phyloP scores from a whole-genome alignment of 2,329 filamentous ascomycete species.

The Talaromyces sp. region DNA sequence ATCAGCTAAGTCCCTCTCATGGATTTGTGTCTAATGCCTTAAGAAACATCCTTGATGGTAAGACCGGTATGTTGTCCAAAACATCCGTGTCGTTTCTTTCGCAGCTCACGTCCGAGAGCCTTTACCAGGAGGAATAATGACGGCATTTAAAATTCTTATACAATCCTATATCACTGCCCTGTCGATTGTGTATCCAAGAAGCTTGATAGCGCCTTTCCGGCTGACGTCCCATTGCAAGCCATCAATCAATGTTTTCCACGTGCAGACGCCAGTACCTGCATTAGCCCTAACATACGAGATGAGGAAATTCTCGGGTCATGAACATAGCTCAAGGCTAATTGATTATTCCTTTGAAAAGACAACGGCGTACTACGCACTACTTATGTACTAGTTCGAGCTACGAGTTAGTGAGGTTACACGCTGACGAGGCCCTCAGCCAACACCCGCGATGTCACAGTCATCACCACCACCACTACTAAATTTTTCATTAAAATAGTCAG shows the following conservation, averaged over 20 bases:
- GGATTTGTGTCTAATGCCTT: not conserved
- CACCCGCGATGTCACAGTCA: not conserved
- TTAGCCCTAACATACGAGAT: not conserved
- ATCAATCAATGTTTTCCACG: not conserved
- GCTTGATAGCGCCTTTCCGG: not conserved
- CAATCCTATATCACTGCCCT: not conserved
- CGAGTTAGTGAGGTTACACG: not conserved
- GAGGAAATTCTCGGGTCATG: not conserved
- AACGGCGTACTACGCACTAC: not conserved
- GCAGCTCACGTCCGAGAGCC: not conserved
- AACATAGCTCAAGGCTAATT: not conserved
- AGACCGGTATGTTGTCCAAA: not conserved
- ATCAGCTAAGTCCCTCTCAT: not conserved
- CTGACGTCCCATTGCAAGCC: not conserved
- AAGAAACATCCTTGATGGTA: not conserved
- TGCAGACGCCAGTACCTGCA: not conserved
- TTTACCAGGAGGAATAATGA: not conserved
- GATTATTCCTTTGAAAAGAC: not conserved
- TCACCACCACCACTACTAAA: not conserved
- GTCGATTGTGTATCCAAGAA: not conserved
- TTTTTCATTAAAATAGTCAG: not conserved
- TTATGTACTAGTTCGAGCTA: not conserved
- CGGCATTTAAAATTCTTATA: not conserved
- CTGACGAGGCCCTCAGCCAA: not conserved
- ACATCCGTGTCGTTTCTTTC: not conserved